Conservation (phyloP, 805 yeast genomes). For the Vanderwaltozyma verrucispora region DNA sequence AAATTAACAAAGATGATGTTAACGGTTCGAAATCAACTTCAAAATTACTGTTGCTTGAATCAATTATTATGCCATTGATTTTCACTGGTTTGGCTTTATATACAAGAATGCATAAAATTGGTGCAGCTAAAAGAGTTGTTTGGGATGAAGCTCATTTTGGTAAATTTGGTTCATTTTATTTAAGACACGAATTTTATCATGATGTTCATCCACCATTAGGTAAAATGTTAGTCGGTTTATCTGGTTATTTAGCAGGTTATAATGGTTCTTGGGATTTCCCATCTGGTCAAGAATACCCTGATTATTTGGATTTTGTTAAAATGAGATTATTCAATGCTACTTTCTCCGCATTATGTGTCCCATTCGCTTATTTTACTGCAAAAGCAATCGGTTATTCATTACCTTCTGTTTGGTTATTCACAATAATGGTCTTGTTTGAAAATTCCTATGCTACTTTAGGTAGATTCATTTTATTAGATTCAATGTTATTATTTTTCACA, state of each 20-base stretch:
- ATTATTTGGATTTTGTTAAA: slow-evolving; percentile 43
- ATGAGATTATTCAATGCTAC: slow-evolving; percentile 67
- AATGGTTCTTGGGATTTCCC: slow-evolving; percentile 70
- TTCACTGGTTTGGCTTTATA: slow-evolving; percentile 39
- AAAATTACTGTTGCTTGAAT: slow-evolving; percentile 20
- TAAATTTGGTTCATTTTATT: slow-evolving; percentile 72
- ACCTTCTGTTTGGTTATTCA: slow-evolving; percentile 47
- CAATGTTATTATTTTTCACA: slow-evolving; percentile 68
- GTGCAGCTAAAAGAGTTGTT: slow-evolving; percentile 47
- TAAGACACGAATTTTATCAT: slow-evolving; percentile 71
- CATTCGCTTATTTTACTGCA: slow-evolving; percentile 62
- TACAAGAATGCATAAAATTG: slow-evolving; percentile 51
- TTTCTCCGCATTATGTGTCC: slow-evolving; percentile 56
- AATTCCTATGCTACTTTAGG: slow-evolving; percentile 60
- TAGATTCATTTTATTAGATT: slow-evolving; percentile 66
- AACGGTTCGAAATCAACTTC: not conserved
- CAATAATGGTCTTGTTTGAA: slow-evolving; percentile 57
- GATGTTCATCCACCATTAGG: slow-evolving; percentile 88
- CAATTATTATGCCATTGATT: slow-evolving; percentile 33
- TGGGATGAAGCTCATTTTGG: slow-evolving; percentile 95
- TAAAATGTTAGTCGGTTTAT: slow-evolving; percentile 66
- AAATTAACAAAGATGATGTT: not conserved
- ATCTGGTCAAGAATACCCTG: slow-evolving; percentile 57
- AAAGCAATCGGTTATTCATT: slow-evolving; percentile 44
- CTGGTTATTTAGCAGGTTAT: slow-evolving; percentile 69